Base-by-base conservation (phyloP, 495 filamentous ascomycete genomes). In the Talaromyces thailandensis region DNA sequence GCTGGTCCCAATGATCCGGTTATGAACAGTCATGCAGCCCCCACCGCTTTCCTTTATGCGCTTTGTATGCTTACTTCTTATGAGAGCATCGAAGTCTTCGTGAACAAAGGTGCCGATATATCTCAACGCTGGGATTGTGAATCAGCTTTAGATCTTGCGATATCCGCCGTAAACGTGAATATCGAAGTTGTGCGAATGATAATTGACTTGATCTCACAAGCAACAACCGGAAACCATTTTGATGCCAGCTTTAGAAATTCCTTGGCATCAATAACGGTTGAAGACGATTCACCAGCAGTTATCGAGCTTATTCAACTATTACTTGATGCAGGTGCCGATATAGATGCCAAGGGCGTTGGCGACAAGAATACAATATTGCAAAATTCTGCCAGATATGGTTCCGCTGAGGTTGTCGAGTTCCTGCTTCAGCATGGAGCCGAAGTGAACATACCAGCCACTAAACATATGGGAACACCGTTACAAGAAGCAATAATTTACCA, bases 241-340 rank as follows among this genome's bases (percentile, higher is more conserved):
- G 28, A 23, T 25, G 2, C 12, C 6, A 21, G 5, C 7, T 7
- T 53, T 28, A 53, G 50, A 28, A 53, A 28, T 0, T 28, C 50
- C 6, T 53, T 25, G 2, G 2, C 18, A 28, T 53, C 24, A 9
- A 14, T 53, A 53, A 1, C n/a, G 3, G 7, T 16, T 16, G 14
- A 40, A 9, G 7, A 16, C 18, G 2, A 1, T 14, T 23, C 68
- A 69, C n/a, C 35, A 45, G 64, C 62, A 6, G 58, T 64, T 32
- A 53, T 50, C 4, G 58, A 56, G 8, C 45, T 67, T 3, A 18
- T 65, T 24, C 3, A 53, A 1, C 29, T 65, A 11, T 62, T 69
- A 8, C 16, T 65, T 23, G 18, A 63, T 14, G 26, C 62, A 28
- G 61, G 64, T 23, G 63, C 58, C 37, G 55, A 70, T 56, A 32